A percentile compares a stretch with the other conserved stretches of the same genome.
Evolutionary conservation across 805 yeast genomes (phyloP).

Genomic region (Wickerhamiella australiensis): DNA sequence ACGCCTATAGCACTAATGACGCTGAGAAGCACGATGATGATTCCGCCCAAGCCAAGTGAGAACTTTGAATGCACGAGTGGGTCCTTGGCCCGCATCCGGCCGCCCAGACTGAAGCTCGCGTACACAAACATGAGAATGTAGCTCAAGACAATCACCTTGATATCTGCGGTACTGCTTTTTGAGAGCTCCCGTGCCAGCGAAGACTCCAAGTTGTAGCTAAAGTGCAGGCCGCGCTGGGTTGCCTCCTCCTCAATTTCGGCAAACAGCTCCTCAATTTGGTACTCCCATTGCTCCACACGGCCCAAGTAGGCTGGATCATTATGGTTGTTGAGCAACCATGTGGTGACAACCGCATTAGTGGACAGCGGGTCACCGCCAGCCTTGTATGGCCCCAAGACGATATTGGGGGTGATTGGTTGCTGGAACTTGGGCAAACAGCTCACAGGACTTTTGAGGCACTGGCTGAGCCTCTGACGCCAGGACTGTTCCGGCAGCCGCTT

Average conservation of each 20-base stretch:
- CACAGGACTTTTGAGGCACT: constrained; percentile 72
- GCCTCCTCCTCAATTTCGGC: constrained; percentile 36
- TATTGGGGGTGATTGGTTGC: constrained; percentile 67
- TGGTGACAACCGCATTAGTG: constrained; percentile 63
- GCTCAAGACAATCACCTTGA: constrained; percentile 55
- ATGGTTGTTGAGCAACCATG: constrained; percentile 52
- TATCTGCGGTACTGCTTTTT: constrained; percentile 69
- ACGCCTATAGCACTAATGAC: constrained; percentile 75
- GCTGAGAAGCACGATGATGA: constrained; percentile 65
- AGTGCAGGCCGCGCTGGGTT: constrained; percentile 39
- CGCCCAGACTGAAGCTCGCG: constrained; percentile 70
- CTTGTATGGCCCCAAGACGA: constrained; percentile 52
- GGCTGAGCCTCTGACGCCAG: constrained; percentile 45
- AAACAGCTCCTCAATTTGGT: constrained; percentile 41
- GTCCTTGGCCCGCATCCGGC: constrained; percentile 32
- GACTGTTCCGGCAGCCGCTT: constrained; percentile 35
- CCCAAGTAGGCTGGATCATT: constrained; percentile 26
- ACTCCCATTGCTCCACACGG: constrained; percentile 50
- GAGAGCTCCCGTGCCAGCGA: constrained; percentile 77
- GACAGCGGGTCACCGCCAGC: constrained; percentile 26
- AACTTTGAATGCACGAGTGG: constrained; percentile 45
- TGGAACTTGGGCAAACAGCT: constrained; percentile 82
- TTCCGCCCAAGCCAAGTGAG: constrained; percentile 72
- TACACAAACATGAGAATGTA: constrained; percentile 79
- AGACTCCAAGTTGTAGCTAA: constrained; percentile 70